These are phyloP conservation scores for Melampsora americana DNA, from an alignment of 1,284 basidiomycete species.

Conservation along the genomic window DNA sequence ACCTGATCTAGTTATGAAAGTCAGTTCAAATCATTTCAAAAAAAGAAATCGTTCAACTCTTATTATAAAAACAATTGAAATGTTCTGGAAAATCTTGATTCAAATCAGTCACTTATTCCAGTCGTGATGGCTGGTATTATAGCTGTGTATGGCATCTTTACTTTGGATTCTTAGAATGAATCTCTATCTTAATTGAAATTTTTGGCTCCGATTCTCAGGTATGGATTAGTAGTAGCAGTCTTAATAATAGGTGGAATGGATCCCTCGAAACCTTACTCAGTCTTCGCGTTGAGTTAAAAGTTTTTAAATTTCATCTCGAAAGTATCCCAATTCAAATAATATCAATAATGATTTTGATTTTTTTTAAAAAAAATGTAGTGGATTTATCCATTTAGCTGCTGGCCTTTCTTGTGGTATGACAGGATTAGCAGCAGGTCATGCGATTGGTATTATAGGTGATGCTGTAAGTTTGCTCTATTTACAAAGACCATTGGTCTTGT, in stretches of 20 bases:
- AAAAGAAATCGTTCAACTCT: not conserved
- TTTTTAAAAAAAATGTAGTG: slow-evolving; percentile 46
- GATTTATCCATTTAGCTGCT: slow-evolving; percentile 55
- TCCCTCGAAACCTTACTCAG: slow-evolving; percentile 43
- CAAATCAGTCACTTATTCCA: slow-evolving; percentile 83
- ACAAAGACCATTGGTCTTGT: not conserved
- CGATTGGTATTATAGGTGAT: slow-evolving; percentile 55
- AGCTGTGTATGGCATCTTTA: slow-evolving; percentile 56
- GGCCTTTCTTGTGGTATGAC: slow-evolving; percentile 55
- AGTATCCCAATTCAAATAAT: not conserved
- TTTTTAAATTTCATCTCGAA: not conserved
- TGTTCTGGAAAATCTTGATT: no score
- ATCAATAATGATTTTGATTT: no score
- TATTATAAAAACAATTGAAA: slow-evolving; percentile 5
- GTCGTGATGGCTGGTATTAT: slow-evolving; percentile 99
- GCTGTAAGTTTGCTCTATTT: slow-evolving; percentile 54
- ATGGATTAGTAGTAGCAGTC: slow-evolving; percentile 54
- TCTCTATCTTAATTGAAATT: slow-evolving; percentile 12
- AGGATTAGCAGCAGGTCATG: slow-evolving; percentile 55
- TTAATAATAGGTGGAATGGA: slow-evolving; percentile 42
- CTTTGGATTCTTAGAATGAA: not conserved
- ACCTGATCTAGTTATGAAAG: slow-evolving; percentile 98
- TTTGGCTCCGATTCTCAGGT: slow-evolving; percentile 49
- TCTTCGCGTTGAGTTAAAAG: slow-evolving; percentile 44
- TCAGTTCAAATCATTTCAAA: slow-evolving; percentile 50